These are phyloP conservation scores for Calendula officinalis DNA, from an alignment of 129 eudicot genomes.

Conservation along the genomic window DNA sequence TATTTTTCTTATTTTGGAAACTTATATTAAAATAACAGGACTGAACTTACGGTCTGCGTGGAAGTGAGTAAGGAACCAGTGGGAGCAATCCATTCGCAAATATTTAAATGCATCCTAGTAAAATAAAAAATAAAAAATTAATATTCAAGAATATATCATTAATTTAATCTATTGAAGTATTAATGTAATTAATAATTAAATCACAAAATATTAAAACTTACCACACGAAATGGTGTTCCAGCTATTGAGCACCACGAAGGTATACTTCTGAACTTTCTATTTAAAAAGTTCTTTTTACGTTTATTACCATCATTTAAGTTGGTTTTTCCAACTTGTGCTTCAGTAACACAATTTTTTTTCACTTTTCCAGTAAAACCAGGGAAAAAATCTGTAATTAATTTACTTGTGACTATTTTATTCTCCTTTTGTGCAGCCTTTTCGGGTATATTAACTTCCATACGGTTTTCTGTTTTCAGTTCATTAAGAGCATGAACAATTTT, in stretches of 20 bases:
- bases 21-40: not conserved
- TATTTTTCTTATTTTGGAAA: not conserved
- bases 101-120: conserved; percentile 88
- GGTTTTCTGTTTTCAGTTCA: conserved; percentile 42
- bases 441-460: conserved; percentile 24
- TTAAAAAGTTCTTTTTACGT: conserved; percentile 34
- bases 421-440: conserved; percentile 33
- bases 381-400: conserved; percentile 78
- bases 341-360: conserved; percentile 26
- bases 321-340: conserved; percentile 34
- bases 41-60: conserved; percentile 86
- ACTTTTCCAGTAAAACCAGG: conserved; percentile 47
- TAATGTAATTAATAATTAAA: not conserved
- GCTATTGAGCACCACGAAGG: conserved; percentile 85
- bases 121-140: conserved; percentile 3
- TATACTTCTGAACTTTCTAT: conserved; percentile 51
- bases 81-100: conserved; percentile 77
- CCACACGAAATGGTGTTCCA: conserved; percentile 92
- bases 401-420: conserved; percentile 41
- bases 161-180: not conserved
- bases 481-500: conserved; percentile 71
- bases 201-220: conserved; percentile 21
- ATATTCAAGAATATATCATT: conserved; percentile 8
- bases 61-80: conserved; percentile 96
- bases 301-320: conserved; percentile 34